Evolutionary conservation across 78 protist genomes (phyloP).

Genomic region (Dictyostelium intermedium): DNA sequence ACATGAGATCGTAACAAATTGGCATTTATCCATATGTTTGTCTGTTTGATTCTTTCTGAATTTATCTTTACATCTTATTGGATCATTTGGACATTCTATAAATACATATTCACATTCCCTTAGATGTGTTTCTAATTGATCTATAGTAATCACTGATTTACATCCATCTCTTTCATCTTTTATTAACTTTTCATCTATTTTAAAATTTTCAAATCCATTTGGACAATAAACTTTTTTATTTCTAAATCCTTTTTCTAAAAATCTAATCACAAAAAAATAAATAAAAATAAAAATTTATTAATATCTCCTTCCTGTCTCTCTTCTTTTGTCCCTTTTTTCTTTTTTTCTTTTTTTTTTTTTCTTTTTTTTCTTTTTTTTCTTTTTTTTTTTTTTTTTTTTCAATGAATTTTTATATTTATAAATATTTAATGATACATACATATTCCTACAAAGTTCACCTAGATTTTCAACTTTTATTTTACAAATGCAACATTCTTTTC

Average conservation of each 20-base stretch:
- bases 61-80: background rate
- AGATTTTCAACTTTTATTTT: background rate
- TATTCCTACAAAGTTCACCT: background rate
- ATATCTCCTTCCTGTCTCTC: no score
- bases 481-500: conserved; percentile 14
- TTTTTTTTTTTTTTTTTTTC: no score
- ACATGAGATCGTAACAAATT: background rate
- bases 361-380: no score
- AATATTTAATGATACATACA: background rate
- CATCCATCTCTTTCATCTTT: background rate
- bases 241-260: conserved; percentile 8
- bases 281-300: no score
- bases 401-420: background rate
- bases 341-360: no score
- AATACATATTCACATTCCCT: background rate
- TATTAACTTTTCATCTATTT: background rate
- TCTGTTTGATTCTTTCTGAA: background rate
- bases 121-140: background rate
- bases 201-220: background rate
- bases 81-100: background rate
- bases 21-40: background rate
- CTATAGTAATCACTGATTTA: background rate
- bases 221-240: background rate
- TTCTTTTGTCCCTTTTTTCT: no score
- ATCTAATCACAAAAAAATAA: background rate